phyloP scores from a whole-genome alignment of 257 asterid species.

The Salvia miltiorrhiza region DNA sequence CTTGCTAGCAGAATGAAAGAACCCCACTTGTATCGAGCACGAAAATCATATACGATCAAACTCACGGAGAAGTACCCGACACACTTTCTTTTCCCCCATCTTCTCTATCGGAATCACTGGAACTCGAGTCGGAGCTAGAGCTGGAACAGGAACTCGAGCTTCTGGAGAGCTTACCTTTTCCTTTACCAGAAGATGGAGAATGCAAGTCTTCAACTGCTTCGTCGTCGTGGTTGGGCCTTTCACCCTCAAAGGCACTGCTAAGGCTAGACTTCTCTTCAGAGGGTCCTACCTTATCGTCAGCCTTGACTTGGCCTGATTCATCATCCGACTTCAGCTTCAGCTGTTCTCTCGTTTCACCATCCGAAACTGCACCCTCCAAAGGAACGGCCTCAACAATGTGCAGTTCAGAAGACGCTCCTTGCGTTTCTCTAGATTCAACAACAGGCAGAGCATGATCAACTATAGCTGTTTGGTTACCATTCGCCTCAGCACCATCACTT shows the following conservation, averaged over 20 bases:
- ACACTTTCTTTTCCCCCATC: background rate
- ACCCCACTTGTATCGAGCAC: background rate
- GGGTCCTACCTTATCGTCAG: slow-evolving; percentile 23
- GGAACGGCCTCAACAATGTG: slow-evolving; percentile 25
- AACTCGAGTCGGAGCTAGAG: slow-evolving; percentile 60
- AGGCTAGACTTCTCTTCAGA: slow-evolving; percentile 22
- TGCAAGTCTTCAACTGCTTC: slow-evolving; percentile 25
- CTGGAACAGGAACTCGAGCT: slow-evolving; percentile 54
- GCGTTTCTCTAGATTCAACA: slow-evolving; percentile 24
- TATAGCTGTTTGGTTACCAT: slow-evolving; percentile 28
- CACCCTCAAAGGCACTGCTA: slow-evolving; percentile 13
- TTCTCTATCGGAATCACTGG: slow-evolving; percentile 55
- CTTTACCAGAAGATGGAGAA: slow-evolving; percentile 23
- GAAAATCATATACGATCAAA: background rate
- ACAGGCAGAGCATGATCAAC: slow-evolving; percentile 19
- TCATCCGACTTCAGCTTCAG: slow-evolving; percentile 23
- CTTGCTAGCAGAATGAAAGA: slow-evolving; percentile 23
- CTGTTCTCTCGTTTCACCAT: slow-evolving; percentile 24
- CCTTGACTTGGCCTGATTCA: slow-evolving; percentile 24
- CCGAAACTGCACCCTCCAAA: slow-evolving; percentile 25
- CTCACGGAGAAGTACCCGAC: background rate
- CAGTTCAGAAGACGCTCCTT: slow-evolving; percentile 29
- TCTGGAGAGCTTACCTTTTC: slow-evolving; percentile 31
- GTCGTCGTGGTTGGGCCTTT: slow-evolving; percentile 27
- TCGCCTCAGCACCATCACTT: slow-evolving; percentile 30